These are phyloP conservation scores for Pyrenophora teres DNA, from an alignment of 2,329 filamentous ascomycete genomes.

Conservation along the genomic window DNA sequence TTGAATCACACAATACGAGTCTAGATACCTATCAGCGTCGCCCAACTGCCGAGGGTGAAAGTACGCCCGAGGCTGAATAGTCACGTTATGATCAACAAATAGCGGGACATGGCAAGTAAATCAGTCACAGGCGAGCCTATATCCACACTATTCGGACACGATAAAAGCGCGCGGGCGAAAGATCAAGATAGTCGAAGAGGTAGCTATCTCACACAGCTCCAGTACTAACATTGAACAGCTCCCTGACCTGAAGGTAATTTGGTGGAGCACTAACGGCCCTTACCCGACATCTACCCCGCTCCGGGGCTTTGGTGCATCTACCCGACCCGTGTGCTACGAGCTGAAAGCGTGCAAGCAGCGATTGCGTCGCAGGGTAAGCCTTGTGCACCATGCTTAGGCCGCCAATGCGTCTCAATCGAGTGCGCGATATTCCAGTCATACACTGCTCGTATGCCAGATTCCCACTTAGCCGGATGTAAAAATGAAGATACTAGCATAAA, in stretches of 20 bases:
- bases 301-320: background rate
- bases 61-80: no score
- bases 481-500: no score
- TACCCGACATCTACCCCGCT: constrained; percentile 4
- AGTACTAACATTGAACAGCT: background rate
- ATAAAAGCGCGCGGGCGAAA: background rate
- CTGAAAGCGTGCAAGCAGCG: background rate
- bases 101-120: no score
- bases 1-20: no score
- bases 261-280: background rate
- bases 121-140: no score
- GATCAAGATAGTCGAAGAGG: background rate
- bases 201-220: background rate
- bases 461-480: no score
- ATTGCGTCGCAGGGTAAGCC: background rate
- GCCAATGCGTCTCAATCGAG: no score
- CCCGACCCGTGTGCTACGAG: background rate
- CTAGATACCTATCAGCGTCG: no score
- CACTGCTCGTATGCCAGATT: no score
- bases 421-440: no score
- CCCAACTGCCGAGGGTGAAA: background rate
- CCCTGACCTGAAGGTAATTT: background rate
- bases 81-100: no score
- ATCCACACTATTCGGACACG: no score
- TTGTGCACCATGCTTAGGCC: background rate